Evolutionary conservation across 257 asterid genomes (phyloP).

Genomic region (Penstemon newberryi): DNA sequence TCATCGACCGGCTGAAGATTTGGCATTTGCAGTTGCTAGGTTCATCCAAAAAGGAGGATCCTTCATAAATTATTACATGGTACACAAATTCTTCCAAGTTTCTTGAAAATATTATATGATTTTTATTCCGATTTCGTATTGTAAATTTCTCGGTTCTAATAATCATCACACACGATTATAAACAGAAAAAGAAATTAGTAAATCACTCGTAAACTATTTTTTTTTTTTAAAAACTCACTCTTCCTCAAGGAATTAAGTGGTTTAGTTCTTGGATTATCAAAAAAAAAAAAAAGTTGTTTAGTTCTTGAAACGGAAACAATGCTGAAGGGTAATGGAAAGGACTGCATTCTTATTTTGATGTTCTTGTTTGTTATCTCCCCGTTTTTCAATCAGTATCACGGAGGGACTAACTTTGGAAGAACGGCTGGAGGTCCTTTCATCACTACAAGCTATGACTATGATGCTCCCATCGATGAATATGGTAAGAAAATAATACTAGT

Average conservation of each 20-base stretch:
- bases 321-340: too few species aligned
- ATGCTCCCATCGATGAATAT: slow-evolving; percentile 98
- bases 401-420: slow-evolving; percentile 97
- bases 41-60: slow-evolving; percentile 97
- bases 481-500: slow-evolving; percentile 44
- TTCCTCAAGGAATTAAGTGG: too few species aligned
- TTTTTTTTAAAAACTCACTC: too few species aligned
- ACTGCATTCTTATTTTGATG: not conserved
- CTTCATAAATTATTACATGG: slow-evolving; percentile 92
- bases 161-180: too few species aligned
- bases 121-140: not conserved
- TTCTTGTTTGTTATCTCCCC: not conserved
- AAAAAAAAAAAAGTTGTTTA: too few species aligned
- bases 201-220: too few species aligned
- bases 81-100: slow-evolving; percentile 22
- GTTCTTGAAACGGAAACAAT: too few species aligned
- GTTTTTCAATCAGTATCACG: slow-evolving; percentile 64
- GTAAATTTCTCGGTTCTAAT: not conserved
- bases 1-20: slow-evolving; percentile 93
- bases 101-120: too few species aligned
- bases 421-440: slow-evolving; percentile 96
- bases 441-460: slow-evolving; percentile 96
- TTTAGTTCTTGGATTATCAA: too few species aligned
- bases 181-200: too few species aligned
- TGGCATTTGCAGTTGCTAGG: slow-evolving; percentile 91